Percentiles rank a stretch among this genome's conserved stretches.
Evolutionary conservation across 768 basidiomycete species (phyloP).

Genomic region (Epithele typhae): DNA sequence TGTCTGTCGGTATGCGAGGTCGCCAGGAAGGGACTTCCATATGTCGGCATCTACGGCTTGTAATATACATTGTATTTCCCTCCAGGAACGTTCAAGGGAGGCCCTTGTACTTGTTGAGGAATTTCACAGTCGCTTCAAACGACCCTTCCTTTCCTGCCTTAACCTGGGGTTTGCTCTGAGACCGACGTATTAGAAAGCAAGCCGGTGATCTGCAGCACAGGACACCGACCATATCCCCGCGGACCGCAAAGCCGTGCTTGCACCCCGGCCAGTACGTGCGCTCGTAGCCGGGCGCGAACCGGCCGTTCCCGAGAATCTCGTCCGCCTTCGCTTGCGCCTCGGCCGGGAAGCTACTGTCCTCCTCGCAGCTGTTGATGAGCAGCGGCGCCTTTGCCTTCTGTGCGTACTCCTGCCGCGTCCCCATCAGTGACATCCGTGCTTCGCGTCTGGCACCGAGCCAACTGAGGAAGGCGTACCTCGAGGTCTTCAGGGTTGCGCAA

Average conservation of each 20-base stretch:
- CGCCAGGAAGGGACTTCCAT: too few relatives aligned
- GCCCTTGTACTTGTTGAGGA: conserved; percentile 27
- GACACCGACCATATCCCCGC: too few relatives aligned
- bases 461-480: too few relatives aligned
- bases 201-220: too few relatives aligned
- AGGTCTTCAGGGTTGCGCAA: conserved; percentile 35
- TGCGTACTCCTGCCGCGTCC: conserved; percentile 25
- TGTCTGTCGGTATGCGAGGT: too few relatives aligned
- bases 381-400: conserved; percentile 33
- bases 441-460: too few relatives aligned
- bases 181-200: background rate
- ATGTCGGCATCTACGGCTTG: too few relatives aligned
- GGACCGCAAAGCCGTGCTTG: too few relatives aligned
- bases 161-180: conserved; percentile 6
- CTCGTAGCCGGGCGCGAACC: conserved; percentile 21
- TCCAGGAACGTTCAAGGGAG: too few relatives aligned
- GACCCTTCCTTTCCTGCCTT: conserved; percentile 36
- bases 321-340: conserved; percentile 27
- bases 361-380: conserved; percentile 38
- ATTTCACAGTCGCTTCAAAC: conserved; percentile 34
- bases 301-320: conserved; percentile 34
- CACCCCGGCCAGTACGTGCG: too few relatives aligned
- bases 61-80: too few relatives aligned
- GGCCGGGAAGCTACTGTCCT: conserved; percentile 29
- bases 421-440: too few relatives aligned